A percentile compares a stretch with the other conserved stretches of the same genome.
phyloP scores from a whole-genome alignment of 2,329 filamentous ascomycete species.

The Stachybotrys elegans region DNA sequence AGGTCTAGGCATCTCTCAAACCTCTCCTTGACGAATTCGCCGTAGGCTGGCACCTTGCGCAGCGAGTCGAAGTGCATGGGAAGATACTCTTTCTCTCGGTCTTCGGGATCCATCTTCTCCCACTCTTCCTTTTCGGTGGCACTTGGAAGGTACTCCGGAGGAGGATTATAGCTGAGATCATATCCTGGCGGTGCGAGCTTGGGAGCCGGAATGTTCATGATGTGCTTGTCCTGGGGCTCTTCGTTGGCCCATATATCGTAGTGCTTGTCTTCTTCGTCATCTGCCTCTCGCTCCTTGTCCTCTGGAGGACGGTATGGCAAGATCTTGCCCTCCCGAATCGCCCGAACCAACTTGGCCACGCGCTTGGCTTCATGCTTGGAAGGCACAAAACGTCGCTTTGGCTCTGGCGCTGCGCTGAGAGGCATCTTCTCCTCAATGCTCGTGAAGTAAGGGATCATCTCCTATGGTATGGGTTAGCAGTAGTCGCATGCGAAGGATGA shows the following conservation, averaged over 20 bases:
- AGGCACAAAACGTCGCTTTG: conserved; percentile 90
- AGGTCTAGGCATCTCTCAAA: conserved; percentile 95
- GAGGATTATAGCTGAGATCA: conserved; percentile 94
- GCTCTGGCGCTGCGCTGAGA: conserved; percentile 87
- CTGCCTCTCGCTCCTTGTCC: conserved; percentile 62
- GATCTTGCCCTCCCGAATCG: conserved; percentile 91
- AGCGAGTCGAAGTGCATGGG: conserved; percentile 78
- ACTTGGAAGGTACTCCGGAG: conserved; percentile 86
- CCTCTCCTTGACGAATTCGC: conserved; percentile 85
- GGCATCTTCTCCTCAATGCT: conserved; percentile 91
- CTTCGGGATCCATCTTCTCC: conserved; percentile 83
- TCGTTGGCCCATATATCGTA: conserved; percentile 98
- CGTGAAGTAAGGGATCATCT: conserved; percentile 92
- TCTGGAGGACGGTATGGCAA: conserved; percentile 78
- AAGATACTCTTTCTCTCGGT: conserved; percentile 83
- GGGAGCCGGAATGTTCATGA: conserved; percentile 92
- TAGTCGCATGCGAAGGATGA: too few species aligned
- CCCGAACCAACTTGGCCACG: conserved; percentile 94
- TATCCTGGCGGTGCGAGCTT: conserved; percentile 92
- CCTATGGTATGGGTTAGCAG: conserved; percentile 32
- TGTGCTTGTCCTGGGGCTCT: conserved; percentile 71
- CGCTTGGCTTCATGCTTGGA: conserved; percentile 96
- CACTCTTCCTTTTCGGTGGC: conserved; percentile 78
- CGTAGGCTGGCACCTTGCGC: conserved; percentile 88
- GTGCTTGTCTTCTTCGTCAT: conserved; percentile 64